Percentiles rank a stretch among this genome's conserved stretches.
phyloP scores from a whole-genome alignment of 2,329 filamentous ascomycete genomes.

The Alternaria brassicicola region DNA sequence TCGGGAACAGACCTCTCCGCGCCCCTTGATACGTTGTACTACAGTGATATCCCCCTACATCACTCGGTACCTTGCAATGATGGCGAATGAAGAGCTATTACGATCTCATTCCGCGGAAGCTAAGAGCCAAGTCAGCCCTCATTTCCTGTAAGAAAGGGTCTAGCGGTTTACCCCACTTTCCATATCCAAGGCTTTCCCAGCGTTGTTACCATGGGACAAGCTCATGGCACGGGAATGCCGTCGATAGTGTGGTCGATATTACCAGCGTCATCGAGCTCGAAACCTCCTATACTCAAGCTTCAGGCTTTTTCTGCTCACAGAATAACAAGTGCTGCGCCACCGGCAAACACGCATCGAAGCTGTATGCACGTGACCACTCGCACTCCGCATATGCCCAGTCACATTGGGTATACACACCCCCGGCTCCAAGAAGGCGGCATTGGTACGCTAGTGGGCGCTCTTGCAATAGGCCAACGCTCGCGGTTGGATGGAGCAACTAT shows the following conservation, averaged over 20 bases:
- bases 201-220: conserved; percentile 26
- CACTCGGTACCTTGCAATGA: not conserved
- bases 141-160: conserved; percentile 17
- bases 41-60: not conserved
- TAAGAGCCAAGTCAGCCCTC: conserved; percentile 7
- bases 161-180: conserved; percentile 30
- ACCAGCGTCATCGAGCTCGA: not conserved
- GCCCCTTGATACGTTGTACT: conserved; percentile 1
- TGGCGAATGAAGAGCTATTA: not conserved
- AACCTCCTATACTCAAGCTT: conserved; percentile 3
- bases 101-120: conserved; percentile 9
- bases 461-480: conserved; percentile 26
- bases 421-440: not conserved
- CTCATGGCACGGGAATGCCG: conserved; percentile 24
- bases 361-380: not conserved
- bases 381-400: not conserved
- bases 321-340: conserved; percentile 1
- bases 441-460: conserved; percentile 24
- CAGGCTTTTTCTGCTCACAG: conserved; percentile 2
- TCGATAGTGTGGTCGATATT: conserved; percentile 13
- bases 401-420: not conserved
- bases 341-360: not conserved
- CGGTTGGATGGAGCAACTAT: conserved; percentile 11
- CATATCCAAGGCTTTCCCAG: too few species aligned
- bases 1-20: conserved; percentile 14